phyloP scores from a whole-genome alignment of 441 rosid genomes.

The Mallotus repandus region DNA sequence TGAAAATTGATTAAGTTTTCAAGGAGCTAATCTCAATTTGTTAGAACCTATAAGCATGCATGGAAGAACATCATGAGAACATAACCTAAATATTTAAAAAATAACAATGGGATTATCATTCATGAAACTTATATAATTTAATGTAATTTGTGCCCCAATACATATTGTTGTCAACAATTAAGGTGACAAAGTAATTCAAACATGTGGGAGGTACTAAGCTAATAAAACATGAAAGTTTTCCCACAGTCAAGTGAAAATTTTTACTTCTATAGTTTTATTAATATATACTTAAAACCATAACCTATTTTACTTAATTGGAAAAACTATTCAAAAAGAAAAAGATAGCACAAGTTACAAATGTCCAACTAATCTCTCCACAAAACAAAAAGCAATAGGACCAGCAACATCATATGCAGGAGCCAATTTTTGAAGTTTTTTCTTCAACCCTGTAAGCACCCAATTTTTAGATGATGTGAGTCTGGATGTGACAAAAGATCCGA shows the following conservation, averaged over 20 bases:
- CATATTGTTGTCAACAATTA: background rate
- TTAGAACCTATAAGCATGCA: background rate
- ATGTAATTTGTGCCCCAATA: too few species aligned
- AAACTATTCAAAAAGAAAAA: background rate
- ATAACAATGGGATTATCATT: background rate
- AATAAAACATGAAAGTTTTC: background rate
- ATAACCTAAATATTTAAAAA: background rate
- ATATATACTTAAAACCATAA: background rate
- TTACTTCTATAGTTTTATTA: background rate
- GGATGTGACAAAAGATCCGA: too few species aligned
- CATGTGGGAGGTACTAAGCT: background rate
- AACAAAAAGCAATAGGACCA: constrained; percentile 71
- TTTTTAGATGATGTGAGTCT: too few species aligned
- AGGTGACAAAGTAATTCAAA: background rate
- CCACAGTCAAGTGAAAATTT: background rate
- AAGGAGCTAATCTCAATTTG: constrained; percentile 6
- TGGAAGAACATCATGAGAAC: background rate
- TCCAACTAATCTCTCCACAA: constrained; percentile 64
- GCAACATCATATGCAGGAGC: constrained; percentile 87
- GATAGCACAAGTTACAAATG: background rate
- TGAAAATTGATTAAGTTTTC: constrained; percentile 6
- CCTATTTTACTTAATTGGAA: background rate
- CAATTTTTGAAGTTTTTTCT: too few species aligned
- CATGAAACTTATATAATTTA: background rate
- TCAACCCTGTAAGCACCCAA: too few species aligned